Conservation (phyloP, 768 basidiomycete genomes). For the Scleroderma citrinum region DNA sequence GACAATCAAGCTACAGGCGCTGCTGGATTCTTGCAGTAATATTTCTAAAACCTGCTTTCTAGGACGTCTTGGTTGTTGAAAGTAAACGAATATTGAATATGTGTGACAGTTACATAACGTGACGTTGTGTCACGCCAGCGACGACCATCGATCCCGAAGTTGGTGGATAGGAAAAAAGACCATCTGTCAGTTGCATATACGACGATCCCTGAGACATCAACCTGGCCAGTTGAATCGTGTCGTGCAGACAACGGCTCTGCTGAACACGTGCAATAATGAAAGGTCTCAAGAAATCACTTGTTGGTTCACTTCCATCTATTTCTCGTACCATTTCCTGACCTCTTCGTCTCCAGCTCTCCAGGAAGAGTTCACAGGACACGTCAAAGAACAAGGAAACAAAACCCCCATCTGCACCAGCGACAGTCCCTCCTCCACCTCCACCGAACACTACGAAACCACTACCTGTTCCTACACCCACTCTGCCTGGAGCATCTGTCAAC, state of each 20-base stretch:
- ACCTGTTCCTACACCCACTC: constrained; percentile 34
- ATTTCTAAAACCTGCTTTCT: too few species aligned
- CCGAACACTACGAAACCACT: constrained; percentile 62
- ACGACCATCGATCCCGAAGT: constrained; percentile 35
- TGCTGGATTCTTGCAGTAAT: too few species aligned
- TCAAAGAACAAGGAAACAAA: constrained; percentile 67
- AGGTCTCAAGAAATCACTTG: constrained; percentile 79
- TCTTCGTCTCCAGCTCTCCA: constrained; percentile 44
- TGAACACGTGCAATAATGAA: constrained; percentile 48
- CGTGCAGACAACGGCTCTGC: constrained; percentile 14
- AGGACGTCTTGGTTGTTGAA: too few species aligned
- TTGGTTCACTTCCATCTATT: constrained; percentile 30
- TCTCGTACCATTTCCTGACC: constrained; percentile 16
- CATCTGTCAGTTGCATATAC: constrained; percentile 5
- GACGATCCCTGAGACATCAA: constrained; percentile 5
- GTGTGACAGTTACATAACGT: constrained; percentile 26
- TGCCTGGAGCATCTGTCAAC: constrained; percentile 31
- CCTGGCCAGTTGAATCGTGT: constrained; percentile 5
- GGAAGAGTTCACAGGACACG: constrained; percentile 62
- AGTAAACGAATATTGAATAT: background rate
- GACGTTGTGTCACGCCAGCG: constrained; percentile 26
- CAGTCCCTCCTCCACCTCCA: constrained; percentile 52
- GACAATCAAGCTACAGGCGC: too few species aligned
- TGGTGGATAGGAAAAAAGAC: constrained; percentile 1
- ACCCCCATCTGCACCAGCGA: constrained; percentile 32